Evolutionary conservation across 1,139 yeast genomes (phyloP).

Genomic region (Candida dubliniensis): DNA sequence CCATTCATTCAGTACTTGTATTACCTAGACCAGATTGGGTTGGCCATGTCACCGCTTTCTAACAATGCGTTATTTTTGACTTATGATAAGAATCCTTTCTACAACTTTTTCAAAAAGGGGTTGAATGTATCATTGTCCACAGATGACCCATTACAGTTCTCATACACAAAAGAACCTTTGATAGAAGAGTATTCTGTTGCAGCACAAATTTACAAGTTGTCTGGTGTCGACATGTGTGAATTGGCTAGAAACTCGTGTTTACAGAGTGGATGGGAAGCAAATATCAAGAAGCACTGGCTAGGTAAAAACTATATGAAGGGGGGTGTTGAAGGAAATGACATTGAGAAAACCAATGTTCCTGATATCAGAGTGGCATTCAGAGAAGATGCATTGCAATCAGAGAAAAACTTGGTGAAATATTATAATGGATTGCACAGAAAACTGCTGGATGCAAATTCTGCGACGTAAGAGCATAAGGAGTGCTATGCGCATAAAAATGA

Average conservation of each 20-base stretch:
- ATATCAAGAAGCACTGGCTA: conserved; percentile 87
- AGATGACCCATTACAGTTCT: conserved; percentile 74
- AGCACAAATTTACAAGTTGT: conserved; percentile 91
- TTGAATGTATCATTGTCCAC: conserved; percentile 89
- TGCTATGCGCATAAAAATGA: not conserved
- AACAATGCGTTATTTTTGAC: conserved; percentile 94
- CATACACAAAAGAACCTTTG: conserved; percentile 95
- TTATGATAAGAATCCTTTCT: conserved; percentile 93
- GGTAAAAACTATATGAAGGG: conserved; percentile 64
- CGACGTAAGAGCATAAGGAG: not conserved
- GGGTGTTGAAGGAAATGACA: conserved; percentile 79
- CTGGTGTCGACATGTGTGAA: conserved; percentile 97
- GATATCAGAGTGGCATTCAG: conserved; percentile 80
- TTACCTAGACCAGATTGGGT: conserved; percentile 90
- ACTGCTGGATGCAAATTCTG: conserved; percentile 2
- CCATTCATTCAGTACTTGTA: conserved; percentile 93
- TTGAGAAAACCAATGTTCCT: conserved; percentile 95
- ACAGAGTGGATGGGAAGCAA: conserved; percentile 90
- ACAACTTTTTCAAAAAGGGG: conserved; percentile 86
- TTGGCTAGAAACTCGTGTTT: conserved; percentile 80
- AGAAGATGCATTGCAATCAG: conserved; percentile 76
- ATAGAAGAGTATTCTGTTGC: conserved; percentile 98
- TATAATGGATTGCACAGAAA: conserved; percentile 31
- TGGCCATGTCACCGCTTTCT: conserved; percentile 98
- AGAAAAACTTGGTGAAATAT: conserved; percentile 65